Base-by-base conservation (phyloP, 2,329 filamentous ascomycete species). In the Dothidotthia symphoricarpi region DNA sequence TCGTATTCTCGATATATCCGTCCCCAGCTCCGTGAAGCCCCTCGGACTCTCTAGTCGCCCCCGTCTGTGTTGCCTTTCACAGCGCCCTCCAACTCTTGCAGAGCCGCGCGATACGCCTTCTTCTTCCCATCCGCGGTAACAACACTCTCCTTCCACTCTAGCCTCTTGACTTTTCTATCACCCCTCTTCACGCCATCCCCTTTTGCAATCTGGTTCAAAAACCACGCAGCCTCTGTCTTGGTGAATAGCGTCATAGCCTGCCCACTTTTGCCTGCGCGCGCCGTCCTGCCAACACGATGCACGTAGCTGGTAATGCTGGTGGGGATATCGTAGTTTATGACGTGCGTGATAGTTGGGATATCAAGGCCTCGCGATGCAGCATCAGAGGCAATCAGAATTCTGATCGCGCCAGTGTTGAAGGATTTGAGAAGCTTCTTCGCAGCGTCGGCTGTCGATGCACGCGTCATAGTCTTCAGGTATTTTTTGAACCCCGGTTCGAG, bases 271-370 rank as follows among this genome's bases (percentile, higher is more conserved):
- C 86, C 88, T 0, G 88, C 93, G 62, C 90, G 78, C 1, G 91
- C 91, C 1, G 91, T 96, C 39, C 93, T 82, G 25, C 93, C 91
- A 2, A 96, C 88, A 27, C 93, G 84, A 64, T 97, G 93, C 4
- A 97, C 82, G 56, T 97, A 97, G 16, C 82, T 85, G 5, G 85
- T 85, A 24, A 89, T 72, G 57, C 84, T 90, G 4, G 81, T 77
- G 0, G 91, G 91, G 34, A 96, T 76, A 63, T 96, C 91, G 72
- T 97, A 97, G 70, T 95, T 96, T 67, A 97, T 74, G 31, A 97
- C 88, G 59, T 95, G 86, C 24, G 83, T 82, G 31, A 97, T 77
- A 31, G 80, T 77, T 1, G 81, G 80, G 10, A 95, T 75, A 65
- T 97, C 91, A 16, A 97, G 81, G 56, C 91, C 93, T 47, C 91